Evolutionary conservation across 345 rosid genomes (phyloP).

Genomic region (Eucalyptus dawsonii): DNA sequence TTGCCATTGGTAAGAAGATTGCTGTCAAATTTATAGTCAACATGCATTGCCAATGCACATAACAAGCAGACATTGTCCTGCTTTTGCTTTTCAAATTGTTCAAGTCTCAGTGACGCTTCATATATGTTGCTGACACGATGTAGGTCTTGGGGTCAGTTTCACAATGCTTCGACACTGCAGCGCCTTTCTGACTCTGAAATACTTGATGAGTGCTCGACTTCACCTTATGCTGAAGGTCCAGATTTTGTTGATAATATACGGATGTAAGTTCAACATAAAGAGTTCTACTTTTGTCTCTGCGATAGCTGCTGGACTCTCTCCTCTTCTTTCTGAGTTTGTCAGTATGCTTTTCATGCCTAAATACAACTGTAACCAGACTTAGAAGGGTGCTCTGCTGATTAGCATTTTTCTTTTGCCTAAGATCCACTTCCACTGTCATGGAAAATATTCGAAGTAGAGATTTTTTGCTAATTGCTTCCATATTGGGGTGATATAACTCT

Average conservation of each 20-base stretch:
- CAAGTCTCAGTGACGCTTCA: background rate
- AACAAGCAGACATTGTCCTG: background rate
- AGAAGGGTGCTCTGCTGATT: background rate
- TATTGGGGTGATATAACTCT: background rate
- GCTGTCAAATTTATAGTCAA: background rate
- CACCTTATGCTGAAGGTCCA: constrained; percentile 80
- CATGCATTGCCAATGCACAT: background rate
- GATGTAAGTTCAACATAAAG: constrained; percentile 21
- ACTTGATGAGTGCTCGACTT: too few relatives aligned
- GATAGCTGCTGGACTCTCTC: background rate
- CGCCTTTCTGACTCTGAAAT: constrained; percentile 42
- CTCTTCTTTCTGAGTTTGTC: background rate
- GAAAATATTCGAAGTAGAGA: background rate
- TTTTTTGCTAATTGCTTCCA: background rate
- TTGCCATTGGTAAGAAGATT: constrained; percentile 48
- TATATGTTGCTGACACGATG: background rate
- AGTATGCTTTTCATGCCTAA: background rate
- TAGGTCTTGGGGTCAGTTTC: constrained; percentile 38
- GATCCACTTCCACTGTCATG: background rate
- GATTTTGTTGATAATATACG: constrained; percentile 59
- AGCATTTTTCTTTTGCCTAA: background rate
- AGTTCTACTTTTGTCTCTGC: background rate
- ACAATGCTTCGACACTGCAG: constrained; percentile 15
- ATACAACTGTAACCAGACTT: background rate
- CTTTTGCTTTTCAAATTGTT: background rate